Conservation (phyloP, 768 basidiomycete species). For the Panaeolus papilionaceus region DNA sequence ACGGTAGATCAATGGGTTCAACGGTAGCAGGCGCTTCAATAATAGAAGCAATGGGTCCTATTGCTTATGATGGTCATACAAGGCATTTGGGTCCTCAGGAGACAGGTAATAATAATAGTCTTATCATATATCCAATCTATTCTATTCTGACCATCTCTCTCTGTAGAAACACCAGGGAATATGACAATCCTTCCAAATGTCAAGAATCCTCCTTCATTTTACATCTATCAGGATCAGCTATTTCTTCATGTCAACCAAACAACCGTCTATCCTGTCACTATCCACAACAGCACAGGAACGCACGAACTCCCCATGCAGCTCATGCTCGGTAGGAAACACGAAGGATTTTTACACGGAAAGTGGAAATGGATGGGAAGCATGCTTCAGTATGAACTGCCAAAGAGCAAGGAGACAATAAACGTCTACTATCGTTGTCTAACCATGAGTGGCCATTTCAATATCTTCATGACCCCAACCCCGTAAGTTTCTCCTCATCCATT, state of each 20-base stretch:
- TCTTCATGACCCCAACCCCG: constrained; percentile 57
- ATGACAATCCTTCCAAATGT: constrained; percentile 46
- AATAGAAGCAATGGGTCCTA: constrained; percentile 43
- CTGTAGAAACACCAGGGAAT: constrained; percentile 53
- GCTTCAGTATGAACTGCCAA: constrained; percentile 53
- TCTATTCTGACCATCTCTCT: not conserved
- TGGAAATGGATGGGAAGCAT: constrained; percentile 66
- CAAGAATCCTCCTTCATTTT: constrained; percentile 53
- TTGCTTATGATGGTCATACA: constrained; percentile 26
- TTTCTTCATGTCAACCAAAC: constrained; percentile 63
- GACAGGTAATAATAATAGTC: constrained; percentile 35
- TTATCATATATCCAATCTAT: not conserved
- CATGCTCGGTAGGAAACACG: constrained; percentile 42
- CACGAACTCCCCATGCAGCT: constrained; percentile 56
- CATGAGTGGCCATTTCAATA: constrained; percentile 42
- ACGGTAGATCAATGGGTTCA: constrained; percentile 42
- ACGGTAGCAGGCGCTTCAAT: constrained; percentile 49
- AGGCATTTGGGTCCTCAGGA: constrained; percentile 39
- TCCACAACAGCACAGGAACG: constrained; percentile 54
- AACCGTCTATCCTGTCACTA: constrained; percentile 58
- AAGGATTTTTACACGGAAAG: constrained; percentile 46
- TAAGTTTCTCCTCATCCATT: constrained; percentile 34
- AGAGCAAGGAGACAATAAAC: constrained; percentile 50
- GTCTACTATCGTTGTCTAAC: constrained; percentile 50
- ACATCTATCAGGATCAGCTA: constrained; percentile 56